Percentiles rank a stretch among this genome's conserved stretches.
Conservation (phyloP, 495 filamentous ascomycete species). For the Podospora pseudocomata region DNA sequence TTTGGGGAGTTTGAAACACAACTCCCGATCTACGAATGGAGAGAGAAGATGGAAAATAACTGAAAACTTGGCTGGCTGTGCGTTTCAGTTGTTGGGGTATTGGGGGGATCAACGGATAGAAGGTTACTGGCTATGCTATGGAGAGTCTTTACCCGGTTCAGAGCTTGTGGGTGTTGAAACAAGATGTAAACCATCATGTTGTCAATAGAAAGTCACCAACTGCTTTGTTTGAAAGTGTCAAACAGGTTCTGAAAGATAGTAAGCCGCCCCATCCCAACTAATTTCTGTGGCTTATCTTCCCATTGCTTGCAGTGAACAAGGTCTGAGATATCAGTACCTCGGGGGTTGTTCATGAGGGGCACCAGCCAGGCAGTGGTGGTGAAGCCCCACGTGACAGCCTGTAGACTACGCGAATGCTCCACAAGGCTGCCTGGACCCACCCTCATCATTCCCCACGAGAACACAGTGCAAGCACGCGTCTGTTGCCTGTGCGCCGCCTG, state of each 20-base stretch:
- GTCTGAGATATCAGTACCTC: no score
- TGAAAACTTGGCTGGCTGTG: background rate
- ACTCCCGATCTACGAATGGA: background rate
- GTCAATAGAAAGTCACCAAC: no score
- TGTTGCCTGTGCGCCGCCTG: background rate
- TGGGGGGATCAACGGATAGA: background rate
- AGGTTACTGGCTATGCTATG: background rate
- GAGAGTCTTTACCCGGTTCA: background rate
- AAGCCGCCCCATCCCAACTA: no score
- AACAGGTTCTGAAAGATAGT: no score
- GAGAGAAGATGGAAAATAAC: background rate
- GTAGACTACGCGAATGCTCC: constrained; percentile 17
- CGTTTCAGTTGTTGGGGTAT: background rate
- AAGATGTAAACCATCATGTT: no score
- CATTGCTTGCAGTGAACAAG: no score
- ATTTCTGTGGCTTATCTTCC: no score
- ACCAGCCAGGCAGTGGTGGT: no score
- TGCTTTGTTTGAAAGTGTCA: no score
- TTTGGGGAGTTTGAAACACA: background rate
- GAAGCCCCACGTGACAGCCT: constrained; percentile 28
- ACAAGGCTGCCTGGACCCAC: background rate
- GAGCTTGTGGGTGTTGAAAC: background rate
- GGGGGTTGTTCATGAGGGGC: no score
- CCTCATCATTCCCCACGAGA: constrained; percentile 5
- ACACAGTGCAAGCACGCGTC: background rate